Conservation (phyloP, 129 eudicot genomes). For the Dittrichia graveolens region DNA sequence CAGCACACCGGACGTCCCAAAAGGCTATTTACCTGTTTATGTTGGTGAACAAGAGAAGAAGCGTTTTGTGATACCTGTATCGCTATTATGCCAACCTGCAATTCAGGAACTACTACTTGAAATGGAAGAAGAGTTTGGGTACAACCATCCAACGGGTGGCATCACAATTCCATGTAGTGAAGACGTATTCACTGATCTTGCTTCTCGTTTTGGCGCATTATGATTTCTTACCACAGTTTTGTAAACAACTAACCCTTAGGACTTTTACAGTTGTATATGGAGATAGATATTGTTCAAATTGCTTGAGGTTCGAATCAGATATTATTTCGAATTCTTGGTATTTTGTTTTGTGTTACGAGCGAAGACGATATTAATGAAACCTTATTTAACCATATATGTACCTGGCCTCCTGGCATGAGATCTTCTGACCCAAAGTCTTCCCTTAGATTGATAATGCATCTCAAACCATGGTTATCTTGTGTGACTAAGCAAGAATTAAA, state of each 20-base stretch:
- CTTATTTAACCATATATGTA: too few species aligned
- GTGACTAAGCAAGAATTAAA: too few species aligned
- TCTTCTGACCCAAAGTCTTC: too few species aligned
- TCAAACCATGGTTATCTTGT: too few species aligned
- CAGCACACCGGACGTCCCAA: conserved; percentile 24
- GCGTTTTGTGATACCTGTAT: conserved; percentile 51
- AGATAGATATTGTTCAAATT: background rate
- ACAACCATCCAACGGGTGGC: conserved; percentile 58
- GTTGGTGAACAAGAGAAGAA: conserved; percentile 48
- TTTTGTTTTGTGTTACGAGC: too few species aligned
- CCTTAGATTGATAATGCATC: too few species aligned
- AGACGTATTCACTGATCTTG: conserved; percentile 20
- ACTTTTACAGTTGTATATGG: background rate
- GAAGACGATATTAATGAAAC: too few species aligned
- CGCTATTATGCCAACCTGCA: conserved; percentile 36
- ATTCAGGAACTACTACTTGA: conserved; percentile 38
- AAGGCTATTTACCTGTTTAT: conserved; percentile 56
- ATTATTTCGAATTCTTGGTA: too few species aligned
- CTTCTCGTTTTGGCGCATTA: background rate
- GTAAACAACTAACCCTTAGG: background rate
- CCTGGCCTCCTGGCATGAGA: too few species aligned
- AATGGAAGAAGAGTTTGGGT: conserved; percentile 62
- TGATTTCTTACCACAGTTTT: background rate
- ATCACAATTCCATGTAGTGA: conserved; percentile 56
- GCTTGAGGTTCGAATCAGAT: background rate